Evolutionary conservation across 2,329 filamentous ascomycete genomes (phyloP).

Genomic region (Neoascochyta sp.): DNA sequence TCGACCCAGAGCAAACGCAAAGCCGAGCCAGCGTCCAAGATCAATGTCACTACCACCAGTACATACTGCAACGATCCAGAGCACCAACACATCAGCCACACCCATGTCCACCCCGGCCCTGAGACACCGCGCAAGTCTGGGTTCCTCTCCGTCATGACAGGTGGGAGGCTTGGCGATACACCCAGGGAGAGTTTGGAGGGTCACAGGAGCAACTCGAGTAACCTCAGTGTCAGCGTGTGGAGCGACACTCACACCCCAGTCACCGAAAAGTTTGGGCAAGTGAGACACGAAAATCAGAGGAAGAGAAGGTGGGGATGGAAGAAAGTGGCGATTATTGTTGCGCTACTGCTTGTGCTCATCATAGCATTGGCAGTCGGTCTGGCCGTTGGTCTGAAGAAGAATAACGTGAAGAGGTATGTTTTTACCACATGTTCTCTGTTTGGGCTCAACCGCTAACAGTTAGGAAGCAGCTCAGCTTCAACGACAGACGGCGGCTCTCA

Average conservation of each 20-base stretch:
- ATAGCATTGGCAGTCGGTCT: conserved; percentile 39
- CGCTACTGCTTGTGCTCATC: conserved; percentile 32
- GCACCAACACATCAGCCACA: conserved; percentile 21
- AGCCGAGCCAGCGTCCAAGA: conserved; percentile 20
- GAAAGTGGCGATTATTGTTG: conserved; percentile 34
- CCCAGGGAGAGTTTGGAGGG: conserved; percentile 31
- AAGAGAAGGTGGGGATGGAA: conserved; percentile 40
- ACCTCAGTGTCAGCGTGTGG: conserved; percentile 38
- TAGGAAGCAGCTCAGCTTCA: conserved; percentile 2
- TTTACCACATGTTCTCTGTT: not conserved
- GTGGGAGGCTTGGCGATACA: conserved; percentile 24
- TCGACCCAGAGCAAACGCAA: conserved; percentile 22
- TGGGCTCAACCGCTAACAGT: conserved; percentile 3
- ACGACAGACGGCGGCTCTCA: conserved; percentile 3
- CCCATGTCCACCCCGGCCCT: conserved; percentile 15
- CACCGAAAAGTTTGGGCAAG: conserved; percentile 31
- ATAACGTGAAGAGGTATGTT: conserved; percentile 22
- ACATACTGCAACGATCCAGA: conserved; percentile 29
- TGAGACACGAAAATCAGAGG: conserved; percentile 22
- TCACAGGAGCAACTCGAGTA: conserved; percentile 21
- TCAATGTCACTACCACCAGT: conserved; percentile 25
- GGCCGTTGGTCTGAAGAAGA: conserved; percentile 43
- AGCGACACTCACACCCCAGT: conserved; percentile 21
- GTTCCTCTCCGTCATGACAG: conserved; percentile 19
- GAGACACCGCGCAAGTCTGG: conserved; percentile 13